Base-by-base conservation (phyloP, 1,284 basidiomycete species). In the Schizophyllum amplum region DNA sequence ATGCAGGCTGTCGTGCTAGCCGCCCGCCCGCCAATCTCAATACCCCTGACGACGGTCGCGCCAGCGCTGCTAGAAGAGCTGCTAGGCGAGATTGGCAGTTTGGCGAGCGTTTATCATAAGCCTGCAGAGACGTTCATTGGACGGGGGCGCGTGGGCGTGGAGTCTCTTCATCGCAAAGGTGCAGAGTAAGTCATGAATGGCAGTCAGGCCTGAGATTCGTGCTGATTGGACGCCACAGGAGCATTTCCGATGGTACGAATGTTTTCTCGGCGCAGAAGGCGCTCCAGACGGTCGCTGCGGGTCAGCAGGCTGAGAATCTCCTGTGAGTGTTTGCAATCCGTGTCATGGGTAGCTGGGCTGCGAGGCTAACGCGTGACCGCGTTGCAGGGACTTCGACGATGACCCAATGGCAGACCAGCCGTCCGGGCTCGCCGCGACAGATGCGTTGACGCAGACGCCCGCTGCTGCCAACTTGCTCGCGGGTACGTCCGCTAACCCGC, bases 81-180 rank as follows among this genome's bases (percentile, higher is more conserved):
- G 1, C 72, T 99, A 0, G 82, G 85, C 42, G 94, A 97, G 67
- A 83, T 98, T 27, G 92, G 90, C 1, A 87, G 81, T 55, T 75
- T 98, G 20, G 91, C 95, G 1, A 94, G 90, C 68, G 94, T 97
- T 4, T 98, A 98, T 66, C 94, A 98, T 74, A 98, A 96, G 71
- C 97, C 97, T 0, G 87, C 87, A 20, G 92, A 87, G 69, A 95
- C 93, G 0, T 95, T 95, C 65, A 83, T 95, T 57, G 93, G 93
- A 1, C 82, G 83, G 63, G 93, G 93, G 11, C 78, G 92, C 47
- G 77, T 95, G 57, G 86, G 94, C 7, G 92, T 87, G 0, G 93
- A 96, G 63, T 81, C 91, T 17, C 79, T 97, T 65, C 84, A 86
- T 56, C 79, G 80, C 65, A 85, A 84, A 65, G 83, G 77, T 53